Evolutionary conservation across 2,329 filamentous ascomycete species (phyloP), one percentile per base, ranked within the genome.

Genomic region (Aspergillus carbonarius): DNA sequence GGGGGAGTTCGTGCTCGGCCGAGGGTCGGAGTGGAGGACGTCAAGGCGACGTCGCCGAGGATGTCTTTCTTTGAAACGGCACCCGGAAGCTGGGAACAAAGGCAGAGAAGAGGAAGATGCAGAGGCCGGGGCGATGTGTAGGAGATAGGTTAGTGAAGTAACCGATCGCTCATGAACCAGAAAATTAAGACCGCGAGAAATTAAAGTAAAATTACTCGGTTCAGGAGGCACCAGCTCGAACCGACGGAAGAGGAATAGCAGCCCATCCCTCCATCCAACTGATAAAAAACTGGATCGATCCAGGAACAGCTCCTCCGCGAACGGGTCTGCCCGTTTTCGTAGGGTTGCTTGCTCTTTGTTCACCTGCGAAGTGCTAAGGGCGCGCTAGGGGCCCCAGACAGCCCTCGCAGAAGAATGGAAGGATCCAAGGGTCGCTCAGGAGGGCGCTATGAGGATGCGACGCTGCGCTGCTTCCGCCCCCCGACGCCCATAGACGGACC

Each of bases 241-340:
- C 34, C 34, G 51, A 58, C 56, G 56, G 56, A 58, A 58, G 20
- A 54, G 56, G 56, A 58, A 58, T 58, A 44, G 55, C 25, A 40
- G 30, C 23, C 6, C 46, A 18, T 37, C 27, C 46, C 13, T 37
- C 27, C 23, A 23, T 15, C 12, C 13, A 8, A 12, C 25, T 27
- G 39, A 47, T 20, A n/a, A 47, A 30, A 48, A 44, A 49, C 44
- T 39, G 30, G 32, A 51, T 51, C 50, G 30, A 44, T 30, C 44
- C 46, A 47, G 42, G 54, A 37, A 50, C 34, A 55, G 23, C 52
- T 34, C 54, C 39, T 37, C 39, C 55, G 47, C 18, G 39, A 57
- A 55, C 54, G 54, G 54, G 44, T 32, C 40, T 55, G 54, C 23
- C 54, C 54, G 54, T 49, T 55, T 55, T 30, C 54, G 54, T n/a